A percentile compares a stretch with the other conserved stretches of the same genome.
phyloP scores from a whole-genome alignment of 2,329 filamentous ascomycete genomes.

The Erysiphe neolycopersici region DNA sequence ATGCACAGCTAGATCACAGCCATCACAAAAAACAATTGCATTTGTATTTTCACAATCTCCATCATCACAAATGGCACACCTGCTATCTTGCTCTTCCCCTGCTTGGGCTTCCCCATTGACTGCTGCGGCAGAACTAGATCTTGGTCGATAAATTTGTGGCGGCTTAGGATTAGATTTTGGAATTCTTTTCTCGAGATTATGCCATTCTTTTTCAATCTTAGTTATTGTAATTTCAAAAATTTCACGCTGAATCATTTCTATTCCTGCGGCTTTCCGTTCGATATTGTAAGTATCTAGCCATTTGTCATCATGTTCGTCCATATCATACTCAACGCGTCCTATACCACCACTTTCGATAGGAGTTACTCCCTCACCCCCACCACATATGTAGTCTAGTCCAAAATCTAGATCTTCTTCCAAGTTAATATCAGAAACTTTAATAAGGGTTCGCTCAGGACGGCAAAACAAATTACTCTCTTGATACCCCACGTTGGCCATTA shows the following conservation, averaged over 20 bases:
- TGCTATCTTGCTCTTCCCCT: slow-evolving; percentile 87
- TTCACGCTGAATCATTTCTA: slow-evolving; percentile 69
- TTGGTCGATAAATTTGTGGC: slow-evolving; percentile 73
- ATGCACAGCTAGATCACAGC: slow-evolving; percentile 89
- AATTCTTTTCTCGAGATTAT: slow-evolving; percentile 82
- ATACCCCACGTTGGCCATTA: slow-evolving; percentile 88
- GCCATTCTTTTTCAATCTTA: slow-evolving; percentile 97
- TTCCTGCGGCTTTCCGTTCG: slow-evolving; percentile 43
- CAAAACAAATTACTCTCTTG: slow-evolving; percentile 82
- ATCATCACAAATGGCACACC: slow-evolving; percentile 93
- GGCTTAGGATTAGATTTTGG: slow-evolving; percentile 93
- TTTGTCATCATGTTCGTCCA: slow-evolving; percentile 97
- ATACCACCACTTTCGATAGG: slow-evolving; percentile 25
- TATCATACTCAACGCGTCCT: slow-evolving; percentile 88
- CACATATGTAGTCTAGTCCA: slow-evolving; percentile 17
- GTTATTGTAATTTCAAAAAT: slow-evolving; percentile 96
- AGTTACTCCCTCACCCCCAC: slow-evolving; percentile 30
- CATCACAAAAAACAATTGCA: slow-evolving; percentile 95
- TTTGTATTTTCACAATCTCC: slow-evolving; percentile 99
- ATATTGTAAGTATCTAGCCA: slow-evolving; percentile 74
- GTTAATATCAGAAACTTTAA: slow-evolving; percentile 32
- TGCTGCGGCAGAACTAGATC: slow-evolving; percentile 79
- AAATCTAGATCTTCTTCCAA: slow-evolving; percentile 31
- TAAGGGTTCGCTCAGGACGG: slow-evolving; percentile 45
- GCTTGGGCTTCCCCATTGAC: slow-evolving; percentile 77